Conservation (phyloP, 257 asterid genomes). For the Gentiana macrophylla region DNA sequence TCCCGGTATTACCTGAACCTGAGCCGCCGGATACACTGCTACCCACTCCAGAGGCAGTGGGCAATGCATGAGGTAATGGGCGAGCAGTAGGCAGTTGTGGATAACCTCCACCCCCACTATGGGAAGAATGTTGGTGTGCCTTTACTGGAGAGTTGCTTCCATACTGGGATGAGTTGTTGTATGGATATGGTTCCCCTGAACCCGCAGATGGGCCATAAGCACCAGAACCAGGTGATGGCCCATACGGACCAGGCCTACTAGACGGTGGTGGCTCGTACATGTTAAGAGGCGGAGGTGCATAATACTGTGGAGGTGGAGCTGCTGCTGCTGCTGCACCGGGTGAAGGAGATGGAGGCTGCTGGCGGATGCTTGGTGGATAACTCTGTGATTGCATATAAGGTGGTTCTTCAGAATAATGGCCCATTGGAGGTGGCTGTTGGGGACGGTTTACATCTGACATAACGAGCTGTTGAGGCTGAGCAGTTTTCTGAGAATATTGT, state of each 20-base stretch:
- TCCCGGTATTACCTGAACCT: conserved; percentile 40
- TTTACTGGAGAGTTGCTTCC: conserved; percentile 50
- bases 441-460: conserved; percentile 26
- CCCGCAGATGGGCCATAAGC: conserved; percentile 47
- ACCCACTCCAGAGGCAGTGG: conserved; percentile 45
- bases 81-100: conserved; percentile 90
- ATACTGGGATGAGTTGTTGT: conserved; percentile 42
- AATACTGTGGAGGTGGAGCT: conserved; percentile 55
- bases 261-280: conserved; percentile 56
- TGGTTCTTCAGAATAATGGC: conserved; percentile 67
- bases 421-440: conserved; percentile 27
- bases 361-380: conserved; percentile 32
- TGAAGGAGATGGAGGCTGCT: too few relatives aligned
- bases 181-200: conserved; percentile 56
- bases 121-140: neutral
- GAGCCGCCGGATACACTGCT: conserved; percentile 21
- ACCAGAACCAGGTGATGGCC: conserved; percentile 31
- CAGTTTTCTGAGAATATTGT: conserved; percentile 43
- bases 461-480: conserved; percentile 42
- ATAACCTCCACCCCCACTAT: too few relatives aligned
- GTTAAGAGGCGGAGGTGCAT: conserved; percentile 34
- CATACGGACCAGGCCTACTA: conserved; percentile 39
- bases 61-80: conserved; percentile 48
- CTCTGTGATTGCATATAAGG: conserved; percentile 38
- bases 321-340: conserved; percentile 21